phyloP scores from a whole-genome alignment of 2,329 filamentous ascomycete species.

The Colletotrichum sp. region DNA sequence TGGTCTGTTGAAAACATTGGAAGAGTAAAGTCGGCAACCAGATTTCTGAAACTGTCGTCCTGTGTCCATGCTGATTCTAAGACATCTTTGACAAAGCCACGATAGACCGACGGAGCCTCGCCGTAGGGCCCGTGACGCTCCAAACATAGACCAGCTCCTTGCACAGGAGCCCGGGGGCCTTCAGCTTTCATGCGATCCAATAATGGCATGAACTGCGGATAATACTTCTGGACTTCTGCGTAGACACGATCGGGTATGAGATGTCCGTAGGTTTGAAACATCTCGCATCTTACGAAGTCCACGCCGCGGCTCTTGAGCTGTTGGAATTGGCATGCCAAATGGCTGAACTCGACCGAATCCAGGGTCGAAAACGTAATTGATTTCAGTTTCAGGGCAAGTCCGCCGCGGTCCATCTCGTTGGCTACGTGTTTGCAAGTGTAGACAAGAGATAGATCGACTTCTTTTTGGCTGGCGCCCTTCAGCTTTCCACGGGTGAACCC shows the following conservation, averaged over 20 bases:
- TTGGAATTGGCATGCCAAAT: not conserved
- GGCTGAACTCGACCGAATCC: not conserved
- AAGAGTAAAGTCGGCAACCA: not conserved
- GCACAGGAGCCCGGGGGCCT: not conserved
- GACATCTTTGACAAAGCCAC: not conserved
- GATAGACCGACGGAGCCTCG: not conserved
- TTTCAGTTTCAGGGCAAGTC: not conserved
- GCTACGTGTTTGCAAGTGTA: not conserved
- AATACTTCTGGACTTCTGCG: accelerated
- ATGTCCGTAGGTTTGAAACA: not conserved
- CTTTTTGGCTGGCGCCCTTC: not conserved
- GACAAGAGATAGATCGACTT: not conserved
- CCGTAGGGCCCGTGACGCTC: not conserved
- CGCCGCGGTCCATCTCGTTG: not conserved
- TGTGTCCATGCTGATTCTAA: accelerated
- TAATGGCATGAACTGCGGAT: not conserved
- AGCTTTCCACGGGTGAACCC: not conserved
- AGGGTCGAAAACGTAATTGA: not conserved
- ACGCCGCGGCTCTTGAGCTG: not conserved
- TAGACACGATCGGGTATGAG: not conserved
- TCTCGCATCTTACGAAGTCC: not conserved
- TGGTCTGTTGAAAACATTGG: accelerated
- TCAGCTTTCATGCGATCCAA: not conserved
- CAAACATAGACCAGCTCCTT: not conserved
- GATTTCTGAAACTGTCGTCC: accelerated